These are phyloP conservation scores for Fusarium protoensiforme DNA, from an alignment of 2,329 filamentous ascomycete genomes.

Conservation along the genomic window DNA sequence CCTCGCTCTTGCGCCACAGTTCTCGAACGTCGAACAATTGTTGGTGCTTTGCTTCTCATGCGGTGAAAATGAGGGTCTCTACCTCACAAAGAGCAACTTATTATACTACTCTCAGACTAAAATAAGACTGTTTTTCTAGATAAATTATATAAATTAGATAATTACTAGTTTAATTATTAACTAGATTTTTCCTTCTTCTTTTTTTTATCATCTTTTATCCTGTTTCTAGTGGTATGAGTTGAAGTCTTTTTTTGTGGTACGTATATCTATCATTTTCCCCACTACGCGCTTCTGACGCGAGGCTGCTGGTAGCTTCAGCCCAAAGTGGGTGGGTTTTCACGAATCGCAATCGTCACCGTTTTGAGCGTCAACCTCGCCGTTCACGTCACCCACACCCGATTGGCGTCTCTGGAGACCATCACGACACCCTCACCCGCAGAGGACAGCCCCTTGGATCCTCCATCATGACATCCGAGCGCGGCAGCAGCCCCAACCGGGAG, in stretches of 20 bases:
- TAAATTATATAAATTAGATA: too few relatives aligned
- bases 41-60: not conserved
- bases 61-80: too few relatives aligned
- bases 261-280: too few relatives aligned
- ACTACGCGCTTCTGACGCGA: conserved; percentile 3
- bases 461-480: conserved; percentile 51
- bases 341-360: conserved; percentile 9
- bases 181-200: too few relatives aligned
- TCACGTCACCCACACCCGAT: conserved; percentile 3
- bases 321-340: conserved; percentile 10
- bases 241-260: too few relatives aligned
- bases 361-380: not conserved
- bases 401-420: not conserved
- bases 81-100: too few relatives aligned
- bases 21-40: not conserved
- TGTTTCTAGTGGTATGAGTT: too few relatives aligned
- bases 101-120: too few relatives aligned
- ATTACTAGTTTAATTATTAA: too few relatives aligned
- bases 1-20: conserved; percentile 6
- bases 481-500: conserved; percentile 54
- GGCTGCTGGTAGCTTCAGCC: conserved; percentile 12
- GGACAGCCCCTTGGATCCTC: not conserved
- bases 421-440: not conserved
- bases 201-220: too few relatives aligned
- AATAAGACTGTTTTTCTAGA: too few relatives aligned